A percentile compares a stretch with the other conserved stretches of the same genome.
Evolutionary conservation across 2,329 filamentous ascomycete genomes (phyloP).

Genomic region (Lecanoromycetidae sp.): DNA sequence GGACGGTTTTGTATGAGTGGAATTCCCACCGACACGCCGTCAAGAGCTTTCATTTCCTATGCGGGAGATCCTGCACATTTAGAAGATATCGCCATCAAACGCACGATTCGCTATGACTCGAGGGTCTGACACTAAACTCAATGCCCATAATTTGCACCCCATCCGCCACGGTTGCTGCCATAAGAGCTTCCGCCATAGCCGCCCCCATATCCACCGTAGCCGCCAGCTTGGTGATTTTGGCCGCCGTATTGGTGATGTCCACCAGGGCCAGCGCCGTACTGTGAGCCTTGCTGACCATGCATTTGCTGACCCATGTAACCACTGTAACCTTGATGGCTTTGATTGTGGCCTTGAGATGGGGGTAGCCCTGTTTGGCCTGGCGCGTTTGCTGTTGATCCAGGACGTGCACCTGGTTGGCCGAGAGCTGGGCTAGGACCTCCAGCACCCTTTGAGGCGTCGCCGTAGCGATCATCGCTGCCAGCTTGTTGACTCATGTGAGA

Average conservation of each 20-base stretch:
- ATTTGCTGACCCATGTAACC: constrained; percentile 38
- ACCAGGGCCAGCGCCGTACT: constrained; percentile 39
- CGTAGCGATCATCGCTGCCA: constrained; percentile 40
- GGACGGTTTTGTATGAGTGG: no score
- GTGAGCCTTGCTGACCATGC: constrained; percentile 33
- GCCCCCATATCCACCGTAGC: constrained; percentile 32
- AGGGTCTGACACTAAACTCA: no score
- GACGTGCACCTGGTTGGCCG: constrained; percentile 47
- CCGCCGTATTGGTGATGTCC: constrained; percentile 31
- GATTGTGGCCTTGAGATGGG: constrained; percentile 31
- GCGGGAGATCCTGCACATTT: no score
- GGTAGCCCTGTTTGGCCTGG: constrained; percentile 41
- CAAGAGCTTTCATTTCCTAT: no score
- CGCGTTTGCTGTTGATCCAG: constrained; percentile 49
- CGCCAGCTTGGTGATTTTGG: constrained; percentile 30
- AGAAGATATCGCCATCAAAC: no score
- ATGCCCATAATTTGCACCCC: constrained; percentile 36
- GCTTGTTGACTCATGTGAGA: constrained; percentile 38
- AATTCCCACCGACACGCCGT: no score
- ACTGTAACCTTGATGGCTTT: constrained; percentile 43
- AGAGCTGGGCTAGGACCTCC: constrained; percentile 49
- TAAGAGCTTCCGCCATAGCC: constrained; percentile 30
- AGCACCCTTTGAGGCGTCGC: constrained; percentile 42
- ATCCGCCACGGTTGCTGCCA: constrained; percentile 33
- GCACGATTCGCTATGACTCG: no score